Percentiles rank a stretch among this genome's conserved stretches.
Conservation (phyloP, 2,329 filamentous ascomycete species). For the Penicillium hordei region DNA sequence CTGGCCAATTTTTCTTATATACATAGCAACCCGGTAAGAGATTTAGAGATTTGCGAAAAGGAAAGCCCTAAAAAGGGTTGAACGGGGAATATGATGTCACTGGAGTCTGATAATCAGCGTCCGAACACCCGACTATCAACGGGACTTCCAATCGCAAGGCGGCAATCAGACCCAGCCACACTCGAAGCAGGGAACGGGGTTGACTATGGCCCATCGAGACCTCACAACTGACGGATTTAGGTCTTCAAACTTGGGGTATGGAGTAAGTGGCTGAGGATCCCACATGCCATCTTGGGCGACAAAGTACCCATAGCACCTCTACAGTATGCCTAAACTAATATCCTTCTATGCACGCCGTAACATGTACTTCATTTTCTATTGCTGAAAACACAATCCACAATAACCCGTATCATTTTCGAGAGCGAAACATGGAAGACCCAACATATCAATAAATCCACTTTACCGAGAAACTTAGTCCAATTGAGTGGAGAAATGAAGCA, state of each 20-base stretch:
- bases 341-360: not conserved
- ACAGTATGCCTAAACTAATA: not conserved
- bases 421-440: not conserved
- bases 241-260: not conserved
- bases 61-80: not conserved
- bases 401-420: constrained; percentile 1
- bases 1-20: not conserved
- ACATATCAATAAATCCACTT: constrained; percentile 1
- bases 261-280: constrained; percentile 7
- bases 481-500: not conserved
- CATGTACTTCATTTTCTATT: not conserved
- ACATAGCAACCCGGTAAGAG: not conserved
- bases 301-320: not conserved
- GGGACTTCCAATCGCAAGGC: not conserved
- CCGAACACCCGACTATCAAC: not conserved
- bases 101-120: not conserved
- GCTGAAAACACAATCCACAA: not conserved
- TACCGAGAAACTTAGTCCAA: constrained; percentile 1
- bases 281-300: not conserved
- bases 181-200: constrained; percentile 4
- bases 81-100: constrained; percentile 6
- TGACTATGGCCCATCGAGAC: not conserved
- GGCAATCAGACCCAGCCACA: constrained; percentile 2
- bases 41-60: not conserved
- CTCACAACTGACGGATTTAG: not conserved